Base-by-base conservation (phyloP, 352 stramenopile genomes). In the Pythium pectinolyticum region DNA sequence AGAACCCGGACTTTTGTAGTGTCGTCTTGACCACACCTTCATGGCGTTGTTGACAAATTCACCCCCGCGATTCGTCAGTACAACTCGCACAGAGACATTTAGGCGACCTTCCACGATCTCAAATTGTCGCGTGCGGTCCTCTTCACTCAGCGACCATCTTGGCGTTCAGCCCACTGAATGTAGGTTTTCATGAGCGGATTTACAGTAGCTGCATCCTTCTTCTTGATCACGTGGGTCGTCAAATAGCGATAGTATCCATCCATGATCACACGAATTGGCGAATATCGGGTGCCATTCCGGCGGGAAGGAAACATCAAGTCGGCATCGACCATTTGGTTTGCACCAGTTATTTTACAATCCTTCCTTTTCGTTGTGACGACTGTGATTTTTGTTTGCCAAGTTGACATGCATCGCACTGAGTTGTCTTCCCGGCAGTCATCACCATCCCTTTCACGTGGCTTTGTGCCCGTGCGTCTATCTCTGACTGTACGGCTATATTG, bases 21-120 rank as follows among this genome's bases (percentile, higher is more conserved):
- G 47, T 32, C 1, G 48, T 40, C 39, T 48, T 43, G 3, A 61
- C 41, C 54, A 61, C 17, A 28, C 25, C 8, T 39, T 39, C 6
- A 60, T 60, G 5, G 39, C 39, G 11, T 39, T 31, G 32, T 60
- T 60, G 11, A 60, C 53, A 27, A 50, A 60, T 6, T 60, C 53
- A 2, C 53, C 39, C 10, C 53, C 28, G 17, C 40, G 39, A 25
- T 60, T 39, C 6, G 53, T 60, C 19, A 49, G 39, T 4, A 60
- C 39, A 4, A 17, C 2, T 31, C 51, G 37, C 2, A 60, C 37
- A 14, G 39, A 39, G 17, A 51, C 27, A 15, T 55, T 6, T 3
- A 15, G 3, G 8, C 31, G 43, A 3, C 46, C 30, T 12, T 55
- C 31, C 10, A 43, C 27, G 28, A 43, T 24, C 3, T 39, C 48